phyloP scores from a whole-genome alignment of 2,329 filamentous ascomycete species.

The Paecilomyces formosus region DNA sequence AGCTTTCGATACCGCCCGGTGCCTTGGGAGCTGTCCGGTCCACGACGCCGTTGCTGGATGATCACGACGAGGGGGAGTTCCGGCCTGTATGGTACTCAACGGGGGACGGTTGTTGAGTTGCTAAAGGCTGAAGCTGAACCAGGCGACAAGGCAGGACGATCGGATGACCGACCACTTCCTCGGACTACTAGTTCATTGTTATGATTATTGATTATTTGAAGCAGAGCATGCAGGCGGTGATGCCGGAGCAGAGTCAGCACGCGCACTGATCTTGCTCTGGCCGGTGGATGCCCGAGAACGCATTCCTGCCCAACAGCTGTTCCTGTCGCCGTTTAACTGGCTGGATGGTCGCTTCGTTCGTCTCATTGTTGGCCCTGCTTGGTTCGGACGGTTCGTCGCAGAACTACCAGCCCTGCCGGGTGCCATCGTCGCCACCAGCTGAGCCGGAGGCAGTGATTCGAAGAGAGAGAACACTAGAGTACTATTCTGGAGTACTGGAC shows the following conservation, averaged over 20 bases:
- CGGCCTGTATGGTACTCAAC: neutral
- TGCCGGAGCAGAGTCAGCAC: neutral
- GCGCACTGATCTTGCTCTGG: neutral
- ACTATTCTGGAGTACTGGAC: too few species aligned
- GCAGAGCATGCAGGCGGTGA: neutral
- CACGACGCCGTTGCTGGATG: neutral
- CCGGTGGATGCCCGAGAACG: conserved; percentile 23
- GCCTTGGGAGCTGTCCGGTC: neutral
- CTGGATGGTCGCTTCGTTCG: neutral
- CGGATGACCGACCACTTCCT: neutral
- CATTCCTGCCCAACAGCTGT: conserved; percentile 29
- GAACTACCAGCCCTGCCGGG: neutral
- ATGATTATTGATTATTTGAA: neutral
- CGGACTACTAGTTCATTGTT: too few species aligned
- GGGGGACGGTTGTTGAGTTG: too few species aligned
- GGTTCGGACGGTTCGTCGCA: neutral
- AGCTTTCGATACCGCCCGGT: neutral
- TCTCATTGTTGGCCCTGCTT: neutral
- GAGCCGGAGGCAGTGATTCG: neutral
- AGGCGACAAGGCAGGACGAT: neutral
- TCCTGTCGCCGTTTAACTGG: neutral
- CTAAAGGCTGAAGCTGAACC: neutral
- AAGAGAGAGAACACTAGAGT: neutral
- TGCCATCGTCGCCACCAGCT: neutral
- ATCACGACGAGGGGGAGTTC: neutral